Evolutionary conservation across 495 filamentous ascomycete genomes (phyloP), one percentile per base, ranked within the genome.

Genomic region (Niebla homalea): DNA sequence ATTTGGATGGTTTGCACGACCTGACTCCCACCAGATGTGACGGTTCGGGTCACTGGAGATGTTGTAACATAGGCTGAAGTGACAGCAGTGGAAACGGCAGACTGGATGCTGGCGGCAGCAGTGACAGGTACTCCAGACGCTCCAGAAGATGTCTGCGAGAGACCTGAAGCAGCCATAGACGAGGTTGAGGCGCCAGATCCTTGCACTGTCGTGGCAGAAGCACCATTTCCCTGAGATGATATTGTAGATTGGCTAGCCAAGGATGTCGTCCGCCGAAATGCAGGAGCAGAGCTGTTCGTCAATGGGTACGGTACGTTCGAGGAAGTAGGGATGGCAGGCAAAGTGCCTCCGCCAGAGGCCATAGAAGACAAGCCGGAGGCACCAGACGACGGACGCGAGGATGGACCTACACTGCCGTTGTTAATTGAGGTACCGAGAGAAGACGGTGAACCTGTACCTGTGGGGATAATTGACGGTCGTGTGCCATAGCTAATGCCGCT

Each of bases 11-110:
- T 57, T 19, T 54, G 41, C 23, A 54, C 29, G 18, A 39, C 32
- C 12, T 43, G 39, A 26, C 41, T 50, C 14, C 55, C 55, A 32
- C 47, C 46, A 21, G 25, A 37, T 36, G 37, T 54, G 42, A 42
- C 38, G 20, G 55, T 54, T 23, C 36, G 35, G 6, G 51, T 54
- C 16, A 51, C 36, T 29, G 54, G 54, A 39, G 49, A 56, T 18
- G 46, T 50, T 15, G 55, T 57, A 14, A 54, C 41, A 42, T 57
- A 57, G n/a, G 51, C 43, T 14, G 55, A 54, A 20, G 48, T 20
- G 20, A 53, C 49, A 36, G 21, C 43, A 36, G 51, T 53, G 16
- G 45, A 40, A 14, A 53, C 51, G 12, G 49, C 46, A 19, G 48
- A 45, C 36, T 49, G 12, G 16, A 45, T 53, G 26, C 44, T 49